Evolutionary conservation across 805 yeast genomes (phyloP).

Genomic region (Myxozyma udenii): DNA sequence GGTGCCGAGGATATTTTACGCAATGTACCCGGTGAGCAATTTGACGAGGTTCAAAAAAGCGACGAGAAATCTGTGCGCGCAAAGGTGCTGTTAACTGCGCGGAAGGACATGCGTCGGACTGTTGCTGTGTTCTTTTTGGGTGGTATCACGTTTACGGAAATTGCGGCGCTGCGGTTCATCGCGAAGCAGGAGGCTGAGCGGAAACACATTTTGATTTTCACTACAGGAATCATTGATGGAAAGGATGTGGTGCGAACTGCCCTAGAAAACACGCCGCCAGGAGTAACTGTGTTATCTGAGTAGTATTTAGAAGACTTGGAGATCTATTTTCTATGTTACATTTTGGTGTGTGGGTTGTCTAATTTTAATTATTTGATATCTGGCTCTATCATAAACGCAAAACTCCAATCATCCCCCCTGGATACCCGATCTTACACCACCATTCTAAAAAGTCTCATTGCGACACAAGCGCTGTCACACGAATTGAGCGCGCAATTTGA

Average conservation of each 20-base stretch:
- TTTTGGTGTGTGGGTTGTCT: neutral
- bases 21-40: conserved; percentile 39
- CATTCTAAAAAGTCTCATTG: too few relatives aligned
- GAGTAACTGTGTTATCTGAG: neutral
- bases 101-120: conserved; percentile 34
- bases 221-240: conserved; percentile 51
- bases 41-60: conserved; percentile 37
- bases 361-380: neutral
- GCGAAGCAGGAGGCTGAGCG: conserved; percentile 44
- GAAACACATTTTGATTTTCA: conserved; percentile 44
- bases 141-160: conserved; percentile 82
- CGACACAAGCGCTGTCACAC: neutral
- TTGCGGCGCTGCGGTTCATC: conserved; percentile 65
- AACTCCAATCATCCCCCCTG: too few relatives aligned
- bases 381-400: neutral
- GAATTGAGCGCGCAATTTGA: conserved; percentile 32
- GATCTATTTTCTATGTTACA: neutral
- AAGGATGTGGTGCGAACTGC: conserved; percentile 38
- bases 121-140: conserved; percentile 64
- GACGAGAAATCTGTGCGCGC: conserved; percentile 26
- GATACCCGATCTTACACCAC: too few relatives aligned
- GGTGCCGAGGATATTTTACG: conserved; percentile 43
- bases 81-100: conserved; percentile 25
- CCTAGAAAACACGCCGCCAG: conserved; percentile 15
- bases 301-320: neutral